These are phyloP conservation scores for Miamiensis avidus DNA, from an alignment of 169 alveolate genomes.

Conservation along the genomic window DNA sequence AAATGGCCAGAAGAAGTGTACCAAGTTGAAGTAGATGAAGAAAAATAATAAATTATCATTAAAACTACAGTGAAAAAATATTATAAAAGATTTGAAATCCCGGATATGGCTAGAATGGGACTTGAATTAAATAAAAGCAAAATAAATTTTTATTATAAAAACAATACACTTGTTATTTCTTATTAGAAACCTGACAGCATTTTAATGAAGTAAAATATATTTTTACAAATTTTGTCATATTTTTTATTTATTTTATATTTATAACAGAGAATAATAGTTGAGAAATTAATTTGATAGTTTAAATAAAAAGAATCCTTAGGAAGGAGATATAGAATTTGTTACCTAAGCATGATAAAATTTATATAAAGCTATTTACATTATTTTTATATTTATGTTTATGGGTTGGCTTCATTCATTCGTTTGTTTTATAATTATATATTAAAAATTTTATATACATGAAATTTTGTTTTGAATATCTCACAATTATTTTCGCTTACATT, in stretches of 20 bases:
- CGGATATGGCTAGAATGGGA: constrained; percentile 73
- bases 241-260: no score
- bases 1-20: constrained; percentile 81
- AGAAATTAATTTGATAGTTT: constrained; percentile 46
- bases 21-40: constrained; percentile 72
- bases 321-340: constrained; percentile 55
- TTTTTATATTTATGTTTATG: no score
- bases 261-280: constrained; percentile 40
- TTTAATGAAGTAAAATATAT: background rate
- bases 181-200: constrained; percentile 68
- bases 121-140: constrained; percentile 61
- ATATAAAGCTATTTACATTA: no score
- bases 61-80: constrained; percentile 87
- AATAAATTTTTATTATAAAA: constrained; percentile 71
- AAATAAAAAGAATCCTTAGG: constrained; percentile 46
- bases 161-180: constrained; percentile 80
- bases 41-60: constrained; percentile 77
- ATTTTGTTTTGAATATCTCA: no score
- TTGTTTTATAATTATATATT: no score
- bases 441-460: no score
- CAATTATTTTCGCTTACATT: no score
- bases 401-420: no score
- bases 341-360: background rate
- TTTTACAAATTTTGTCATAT: no score
- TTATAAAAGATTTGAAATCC: constrained; percentile 81